Evolutionary conservation across 2,329 filamentous ascomycete species (phyloP).

Genomic region (Cladosporium sp.): DNA sequence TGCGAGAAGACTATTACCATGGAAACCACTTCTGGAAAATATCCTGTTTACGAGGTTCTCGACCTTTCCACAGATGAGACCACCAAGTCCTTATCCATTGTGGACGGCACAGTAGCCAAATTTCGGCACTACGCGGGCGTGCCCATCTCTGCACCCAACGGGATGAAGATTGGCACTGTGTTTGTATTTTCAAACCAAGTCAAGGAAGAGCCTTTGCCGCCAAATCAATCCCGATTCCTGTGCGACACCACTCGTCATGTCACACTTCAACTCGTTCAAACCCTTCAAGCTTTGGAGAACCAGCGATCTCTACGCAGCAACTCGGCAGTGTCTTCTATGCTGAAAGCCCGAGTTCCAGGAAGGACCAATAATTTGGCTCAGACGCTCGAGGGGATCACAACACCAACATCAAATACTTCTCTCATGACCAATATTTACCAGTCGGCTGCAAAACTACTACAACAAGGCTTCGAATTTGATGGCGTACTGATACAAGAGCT

Average conservation of each 20-base stretch:
- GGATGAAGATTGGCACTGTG: slow-evolving; percentile 41
- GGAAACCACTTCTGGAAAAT: background rate
- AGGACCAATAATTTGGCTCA: too few species aligned
- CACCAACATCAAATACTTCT: background rate
- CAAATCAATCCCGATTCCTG: background rate
- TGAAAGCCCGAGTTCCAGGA: background rate
- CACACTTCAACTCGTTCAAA: slow-evolving; percentile 7
- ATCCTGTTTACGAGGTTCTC: slow-evolving; percentile 6
- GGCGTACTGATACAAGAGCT: slow-evolving; percentile 8
- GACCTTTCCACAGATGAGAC: slow-evolving; percentile 1
- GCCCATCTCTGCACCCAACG: slow-evolving; percentile 51
- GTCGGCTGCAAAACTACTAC: background rate
- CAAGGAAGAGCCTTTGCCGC: background rate
- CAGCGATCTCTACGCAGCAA: slow-evolving; percentile 6
- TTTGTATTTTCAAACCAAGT: slow-evolving; percentile 6
- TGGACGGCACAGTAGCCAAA: slow-evolving; percentile 5
- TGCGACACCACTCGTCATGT: background rate
- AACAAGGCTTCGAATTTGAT: background rate
- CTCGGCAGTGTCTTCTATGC: slow-evolving; percentile 2
- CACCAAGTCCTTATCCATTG: slow-evolving; percentile 10
- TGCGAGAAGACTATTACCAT: slow-evolving; percentile 10
- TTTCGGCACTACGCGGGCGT: slow-evolving; percentile 49
- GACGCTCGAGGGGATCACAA: too few species aligned
- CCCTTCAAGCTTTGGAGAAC: slow-evolving; percentile 8
- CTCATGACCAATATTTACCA: background rate